Percentiles rank a stretch among this genome's conserved stretches.
Conservation (phyloP, 352 stramenopile species). For the Pythium insidiosum region DNA sequence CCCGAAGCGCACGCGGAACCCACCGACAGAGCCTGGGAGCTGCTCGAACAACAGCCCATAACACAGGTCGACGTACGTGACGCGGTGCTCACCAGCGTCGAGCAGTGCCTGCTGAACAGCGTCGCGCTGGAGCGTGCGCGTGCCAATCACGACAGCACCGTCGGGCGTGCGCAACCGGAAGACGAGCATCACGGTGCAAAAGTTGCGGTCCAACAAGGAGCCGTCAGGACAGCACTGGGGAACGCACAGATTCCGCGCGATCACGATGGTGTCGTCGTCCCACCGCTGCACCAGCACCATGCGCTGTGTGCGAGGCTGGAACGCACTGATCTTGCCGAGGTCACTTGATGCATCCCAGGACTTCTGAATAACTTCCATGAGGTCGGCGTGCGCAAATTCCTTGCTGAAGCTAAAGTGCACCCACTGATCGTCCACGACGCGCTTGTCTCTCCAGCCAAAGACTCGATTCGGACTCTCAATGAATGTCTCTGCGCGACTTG, state of each 20-base stretch:
- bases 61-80: slow-evolving; percentile 14
- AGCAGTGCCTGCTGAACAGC: slow-evolving; percentile 1
- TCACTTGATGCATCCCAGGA: slow-evolving; percentile 17
- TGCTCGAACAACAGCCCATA: slow-evolving; percentile 16
- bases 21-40: background rate
- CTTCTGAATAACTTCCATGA: slow-evolving; percentile 11
- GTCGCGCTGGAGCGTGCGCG: slow-evolving; percentile 5
- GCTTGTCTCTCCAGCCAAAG: slow-evolving; percentile 17
- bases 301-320: slow-evolving; percentile 13
- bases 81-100: slow-evolving; percentile 9
- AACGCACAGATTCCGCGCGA: slow-evolving; percentile 14
- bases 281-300: slow-evolving; percentile 12
- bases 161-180: slow-evolving; percentile 10
- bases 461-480: slow-evolving; percentile 8
- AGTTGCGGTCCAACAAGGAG: slow-evolving; percentile 12
- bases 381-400: slow-evolving; percentile 13
- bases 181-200: slow-evolving; percentile 15
- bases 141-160: slow-evolving; percentile 12
- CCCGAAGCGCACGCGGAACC: slow-evolving; percentile 16
- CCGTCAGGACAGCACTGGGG: slow-evolving; percentile 9
- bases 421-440: slow-evolving; percentile 12
- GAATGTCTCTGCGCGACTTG: slow-evolving; percentile 5
- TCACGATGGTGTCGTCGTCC: slow-evolving; percentile 15
- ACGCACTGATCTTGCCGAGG: slow-evolving; percentile 11
- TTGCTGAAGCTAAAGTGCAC: slow-evolving; percentile 22